A percentile compares a stretch with the other conserved stretches of the same genome.
phyloP scores from a whole-genome alignment of 1,284 basidiomycete genomes.

The Athelia psychrophila region DNA sequence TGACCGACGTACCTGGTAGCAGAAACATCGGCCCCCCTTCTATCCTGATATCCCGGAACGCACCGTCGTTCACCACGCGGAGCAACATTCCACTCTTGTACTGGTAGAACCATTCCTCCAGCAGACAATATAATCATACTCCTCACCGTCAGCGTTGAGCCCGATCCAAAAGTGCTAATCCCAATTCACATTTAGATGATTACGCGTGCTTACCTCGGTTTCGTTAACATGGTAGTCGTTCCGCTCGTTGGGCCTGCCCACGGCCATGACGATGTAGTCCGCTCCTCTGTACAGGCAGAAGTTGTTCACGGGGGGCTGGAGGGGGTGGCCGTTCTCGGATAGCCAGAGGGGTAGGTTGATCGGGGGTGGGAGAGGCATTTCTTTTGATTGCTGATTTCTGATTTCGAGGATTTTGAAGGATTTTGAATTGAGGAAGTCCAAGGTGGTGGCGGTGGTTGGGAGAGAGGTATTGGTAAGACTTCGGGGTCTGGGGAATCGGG shows the following conservation, averaged over 20 bases:
- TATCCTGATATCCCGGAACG: slow-evolving; percentile 86
- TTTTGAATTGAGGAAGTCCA: too few relatives aligned
- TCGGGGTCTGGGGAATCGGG: too few relatives aligned
- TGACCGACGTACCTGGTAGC: slow-evolving; percentile 75
- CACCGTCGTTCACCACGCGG: slow-evolving; percentile 83
- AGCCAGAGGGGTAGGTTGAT: slow-evolving; percentile 90
- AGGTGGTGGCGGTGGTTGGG: too few relatives aligned
- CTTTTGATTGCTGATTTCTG: too few relatives aligned
- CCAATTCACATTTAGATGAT: background rate
- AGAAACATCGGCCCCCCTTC: slow-evolving; percentile 97
- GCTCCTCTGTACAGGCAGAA: slow-evolving; percentile 83
- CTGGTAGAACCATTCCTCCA: slow-evolving; percentile 94
- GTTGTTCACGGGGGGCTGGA: slow-evolving; percentile 90
- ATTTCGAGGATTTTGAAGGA: too few relatives aligned
- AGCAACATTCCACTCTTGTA: slow-evolving; percentile 90
- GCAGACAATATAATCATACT: too few relatives aligned
- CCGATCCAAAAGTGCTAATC: too few relatives aligned
- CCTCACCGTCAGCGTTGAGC: too few relatives aligned
- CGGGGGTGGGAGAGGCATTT: slow-evolving; percentile 65
- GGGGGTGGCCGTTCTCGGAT: slow-evolving; percentile 73
- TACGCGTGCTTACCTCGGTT: slow-evolving; percentile 8
- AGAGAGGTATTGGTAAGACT: too few relatives aligned
- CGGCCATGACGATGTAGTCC: slow-evolving; percentile 89
- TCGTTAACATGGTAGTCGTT: slow-evolving; percentile 78
- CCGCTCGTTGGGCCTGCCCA: slow-evolving; percentile 90